phyloP scores from a whole-genome alignment of 345 rosid genomes.

The Eucalyptus urophylla region DNA sequence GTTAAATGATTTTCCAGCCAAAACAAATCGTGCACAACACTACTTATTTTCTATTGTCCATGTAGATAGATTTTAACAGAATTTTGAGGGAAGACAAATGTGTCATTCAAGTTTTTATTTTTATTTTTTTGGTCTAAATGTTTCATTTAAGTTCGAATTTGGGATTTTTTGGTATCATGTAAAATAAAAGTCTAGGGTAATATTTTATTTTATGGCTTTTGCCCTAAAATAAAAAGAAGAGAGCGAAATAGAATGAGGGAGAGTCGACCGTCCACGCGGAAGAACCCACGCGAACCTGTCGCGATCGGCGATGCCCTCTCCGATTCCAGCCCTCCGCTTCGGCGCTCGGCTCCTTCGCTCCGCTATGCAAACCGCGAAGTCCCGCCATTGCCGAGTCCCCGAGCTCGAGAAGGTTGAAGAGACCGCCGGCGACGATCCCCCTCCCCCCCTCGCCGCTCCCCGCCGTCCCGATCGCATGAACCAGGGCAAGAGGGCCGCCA shows the following conservation, averaged over 20 bases:
- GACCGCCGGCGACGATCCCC: not conserved
- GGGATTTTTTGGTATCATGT: too few species aligned
- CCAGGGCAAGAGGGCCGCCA: slow-evolving; percentile 1
- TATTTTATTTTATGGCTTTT: not conserved
- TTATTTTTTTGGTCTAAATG: too few species aligned
- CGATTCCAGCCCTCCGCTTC: not conserved
- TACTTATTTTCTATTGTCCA: not conserved
- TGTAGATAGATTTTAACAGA: not conserved
- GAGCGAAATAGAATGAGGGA: not conserved
- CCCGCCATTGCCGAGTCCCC: not conserved
- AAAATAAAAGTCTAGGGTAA: too few species aligned
- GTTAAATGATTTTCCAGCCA: too few species aligned
- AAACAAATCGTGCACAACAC: too few species aligned
- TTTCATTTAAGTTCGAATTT: too few species aligned
- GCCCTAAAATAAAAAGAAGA: not conserved
- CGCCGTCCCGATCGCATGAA: not conserved
- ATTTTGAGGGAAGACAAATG: not conserved
- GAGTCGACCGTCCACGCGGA: not conserved
- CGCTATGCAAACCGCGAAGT: not conserved
- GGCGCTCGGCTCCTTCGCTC: not conserved
- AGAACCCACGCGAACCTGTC: not conserved
- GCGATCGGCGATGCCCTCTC: not conserved
- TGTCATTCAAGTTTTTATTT: too few species aligned
- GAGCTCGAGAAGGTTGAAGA: not conserved
- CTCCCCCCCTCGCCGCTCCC: too few species aligned